A percentile compares a stretch with the other conserved stretches of the same genome.
These are phyloP conservation scores for Steccherinum ochraceum DNA, from an alignment of 768 basidiomycete genomes.

Conservation along the genomic window DNA sequence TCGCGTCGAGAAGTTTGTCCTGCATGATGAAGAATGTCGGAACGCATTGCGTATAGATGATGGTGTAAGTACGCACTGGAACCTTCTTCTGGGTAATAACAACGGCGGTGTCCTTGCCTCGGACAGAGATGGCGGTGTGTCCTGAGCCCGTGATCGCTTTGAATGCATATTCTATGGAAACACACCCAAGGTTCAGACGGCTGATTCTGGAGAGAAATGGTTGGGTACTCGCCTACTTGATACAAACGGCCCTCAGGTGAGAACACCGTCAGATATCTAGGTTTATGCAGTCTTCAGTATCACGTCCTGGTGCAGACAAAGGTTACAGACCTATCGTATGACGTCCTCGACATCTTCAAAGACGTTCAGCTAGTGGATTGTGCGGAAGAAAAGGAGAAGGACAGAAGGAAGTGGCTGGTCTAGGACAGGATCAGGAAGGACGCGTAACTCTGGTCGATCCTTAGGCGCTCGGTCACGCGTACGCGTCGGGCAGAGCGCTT, in stretches of 20 bases:
- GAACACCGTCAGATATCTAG: constrained; percentile 92
- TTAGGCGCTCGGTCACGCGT: too few relatives aligned
- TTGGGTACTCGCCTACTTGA: constrained; percentile 85
- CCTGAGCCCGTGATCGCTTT: constrained; percentile 98
- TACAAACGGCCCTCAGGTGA: constrained; percentile 96
- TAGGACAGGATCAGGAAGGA: too few relatives aligned
- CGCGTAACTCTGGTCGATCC: too few relatives aligned
- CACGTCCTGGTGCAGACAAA: neutral
- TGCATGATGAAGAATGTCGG: constrained; percentile 25
- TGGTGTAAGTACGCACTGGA: constrained; percentile 54
- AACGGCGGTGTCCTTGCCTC: constrained; percentile 92
- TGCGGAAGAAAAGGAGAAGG: constrained; percentile 2
- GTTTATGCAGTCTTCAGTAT: neutral
- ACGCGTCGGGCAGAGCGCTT: too few relatives aligned
- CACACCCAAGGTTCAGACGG: too few relatives aligned
- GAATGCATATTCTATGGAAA: constrained; percentile 87
- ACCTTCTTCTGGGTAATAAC: constrained; percentile 99
- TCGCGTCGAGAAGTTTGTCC: constrained; percentile 97
- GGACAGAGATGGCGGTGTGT: constrained; percentile 86
- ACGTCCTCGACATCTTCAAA: constrained; percentile 88
- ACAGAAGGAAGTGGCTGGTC: constrained; percentile 18
- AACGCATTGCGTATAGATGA: constrained; percentile 1
- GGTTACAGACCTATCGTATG: constrained; percentile 71
- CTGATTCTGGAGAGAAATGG: neutral
- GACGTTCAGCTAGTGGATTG: too few relatives aligned